Evolutionary conservation across 352 stramenopile genomes (phyloP).

Genomic region (Elongisporangium undulatum): DNA sequence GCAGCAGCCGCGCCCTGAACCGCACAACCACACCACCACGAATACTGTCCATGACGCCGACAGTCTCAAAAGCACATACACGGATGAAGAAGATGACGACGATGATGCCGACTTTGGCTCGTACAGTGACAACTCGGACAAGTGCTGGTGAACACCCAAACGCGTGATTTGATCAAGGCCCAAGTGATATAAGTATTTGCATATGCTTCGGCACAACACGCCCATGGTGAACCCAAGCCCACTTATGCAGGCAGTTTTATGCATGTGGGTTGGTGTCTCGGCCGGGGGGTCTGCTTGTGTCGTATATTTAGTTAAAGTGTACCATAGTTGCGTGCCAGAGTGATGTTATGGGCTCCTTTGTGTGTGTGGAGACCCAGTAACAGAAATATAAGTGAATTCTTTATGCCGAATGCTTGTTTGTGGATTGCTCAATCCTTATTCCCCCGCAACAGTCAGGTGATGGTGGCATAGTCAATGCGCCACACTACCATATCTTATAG

Average conservation of each 20-base stretch:
- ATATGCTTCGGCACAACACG: background rate
- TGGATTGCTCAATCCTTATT: background rate
- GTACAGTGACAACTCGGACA: background rate
- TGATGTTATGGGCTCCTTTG: background rate
- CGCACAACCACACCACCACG: background rate
- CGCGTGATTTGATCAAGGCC: background rate
- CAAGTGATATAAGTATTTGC: background rate
- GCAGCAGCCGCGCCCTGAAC: background rate
- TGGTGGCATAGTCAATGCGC: too few species aligned
- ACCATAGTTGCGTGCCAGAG: background rate
- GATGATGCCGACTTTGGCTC: constrained; percentile 7
- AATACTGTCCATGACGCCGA: background rate
- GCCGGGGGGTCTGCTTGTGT: background rate
- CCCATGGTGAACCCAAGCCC: background rate
- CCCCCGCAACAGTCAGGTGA: background rate
- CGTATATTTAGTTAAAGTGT: background rate
- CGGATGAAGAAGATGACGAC: constrained; percentile 12
- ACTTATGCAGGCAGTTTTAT: background rate
- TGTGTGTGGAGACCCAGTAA: background rate
- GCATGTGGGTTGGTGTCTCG: background rate
- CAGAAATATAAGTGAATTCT: background rate
- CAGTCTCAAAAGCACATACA: constrained; percentile 14
- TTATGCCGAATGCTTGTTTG: background rate
- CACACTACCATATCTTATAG: too few species aligned
- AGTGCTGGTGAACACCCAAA: background rate